Conservation (phyloP, 2,329 filamentous ascomycete genomes). For the Alternaria gaisen region DNA sequence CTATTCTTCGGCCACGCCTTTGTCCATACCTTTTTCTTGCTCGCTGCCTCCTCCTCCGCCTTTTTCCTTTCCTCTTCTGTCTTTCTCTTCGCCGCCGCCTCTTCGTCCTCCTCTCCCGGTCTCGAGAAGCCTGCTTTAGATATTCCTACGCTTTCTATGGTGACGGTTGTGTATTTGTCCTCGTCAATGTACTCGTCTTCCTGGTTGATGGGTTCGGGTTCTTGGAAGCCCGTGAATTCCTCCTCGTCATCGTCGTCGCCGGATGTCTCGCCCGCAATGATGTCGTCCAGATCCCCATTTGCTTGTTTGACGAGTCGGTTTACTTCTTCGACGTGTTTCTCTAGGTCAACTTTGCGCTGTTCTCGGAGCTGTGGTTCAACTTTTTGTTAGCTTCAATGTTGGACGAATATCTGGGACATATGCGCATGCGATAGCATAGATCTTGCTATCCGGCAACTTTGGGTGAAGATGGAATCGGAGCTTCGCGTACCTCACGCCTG, state of each 20-base stretch:
- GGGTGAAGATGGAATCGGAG: neutral
- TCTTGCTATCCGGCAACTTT: neutral
- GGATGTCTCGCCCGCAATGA: conserved; percentile 49
- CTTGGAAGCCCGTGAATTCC: conserved; percentile 45
- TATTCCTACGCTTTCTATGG: conserved; percentile 86
- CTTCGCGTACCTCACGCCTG: conserved; percentile 75
- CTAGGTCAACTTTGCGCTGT: conserved; percentile 80
- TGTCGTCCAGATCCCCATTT: conserved; percentile 47
- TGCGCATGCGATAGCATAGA: neutral
- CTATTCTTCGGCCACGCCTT: conserved; percentile 61
- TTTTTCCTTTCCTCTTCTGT: conserved; percentile 24
- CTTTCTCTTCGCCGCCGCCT: conserved; percentile 34
- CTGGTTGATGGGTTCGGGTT: conserved; percentile 71
- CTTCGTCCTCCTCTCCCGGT: conserved; percentile 49
- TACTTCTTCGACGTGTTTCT: conserved; percentile 81
- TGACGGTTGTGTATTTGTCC: conserved; percentile 94
- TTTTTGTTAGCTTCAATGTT: conserved; percentile 1
- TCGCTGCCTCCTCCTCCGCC: conserved; percentile 55
- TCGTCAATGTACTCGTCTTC: conserved; percentile 97
- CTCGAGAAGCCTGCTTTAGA: conserved; percentile 76
- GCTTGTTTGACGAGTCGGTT: conserved; percentile 74
- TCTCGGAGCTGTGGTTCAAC: conserved; percentile 73
- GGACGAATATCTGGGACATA: neutral
- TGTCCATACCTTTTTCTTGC: conserved; percentile 61
- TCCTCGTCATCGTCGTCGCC: conserved; percentile 50